These are phyloP conservation scores for Citrus reticulata DNA, from an alignment of 345 rosid genomes.

Conservation along the genomic window DNA sequence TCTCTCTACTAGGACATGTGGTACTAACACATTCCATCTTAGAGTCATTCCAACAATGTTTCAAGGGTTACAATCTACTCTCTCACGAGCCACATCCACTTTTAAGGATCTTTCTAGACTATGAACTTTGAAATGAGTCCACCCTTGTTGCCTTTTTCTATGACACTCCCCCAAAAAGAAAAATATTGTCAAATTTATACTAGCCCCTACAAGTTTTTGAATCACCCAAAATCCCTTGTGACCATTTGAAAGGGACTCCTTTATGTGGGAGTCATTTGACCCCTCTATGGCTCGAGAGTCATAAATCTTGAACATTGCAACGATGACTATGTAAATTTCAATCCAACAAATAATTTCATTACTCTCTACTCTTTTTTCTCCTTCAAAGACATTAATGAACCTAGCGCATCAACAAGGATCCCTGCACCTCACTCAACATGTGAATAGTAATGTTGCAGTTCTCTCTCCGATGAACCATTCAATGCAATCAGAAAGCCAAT, in stretches of 20 bases:
- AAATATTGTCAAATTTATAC: neutral
- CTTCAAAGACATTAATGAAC: neutral
- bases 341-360: neutral
- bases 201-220: neutral
- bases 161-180: neutral
- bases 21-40: neutral
- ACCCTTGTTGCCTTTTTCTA: neutral
- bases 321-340: neutral
- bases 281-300: neutral
- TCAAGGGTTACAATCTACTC: neutral
- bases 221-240: neutral
- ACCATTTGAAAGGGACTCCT: neutral
- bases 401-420: neutral
- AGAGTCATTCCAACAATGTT: neutral
- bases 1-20: neutral
- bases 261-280: neutral
- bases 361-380: neutral
- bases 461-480: neutral
- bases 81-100: neutral
- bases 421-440: neutral
- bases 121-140: neutral
- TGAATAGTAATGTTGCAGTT: neutral
- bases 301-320: neutral
- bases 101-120: neutral
- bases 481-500: neutral